Evolutionary conservation across 2,329 filamentous ascomycete species (phyloP), one percentile per base, ranked within the genome.

Genomic region (Microdochium paspali): DNA sequence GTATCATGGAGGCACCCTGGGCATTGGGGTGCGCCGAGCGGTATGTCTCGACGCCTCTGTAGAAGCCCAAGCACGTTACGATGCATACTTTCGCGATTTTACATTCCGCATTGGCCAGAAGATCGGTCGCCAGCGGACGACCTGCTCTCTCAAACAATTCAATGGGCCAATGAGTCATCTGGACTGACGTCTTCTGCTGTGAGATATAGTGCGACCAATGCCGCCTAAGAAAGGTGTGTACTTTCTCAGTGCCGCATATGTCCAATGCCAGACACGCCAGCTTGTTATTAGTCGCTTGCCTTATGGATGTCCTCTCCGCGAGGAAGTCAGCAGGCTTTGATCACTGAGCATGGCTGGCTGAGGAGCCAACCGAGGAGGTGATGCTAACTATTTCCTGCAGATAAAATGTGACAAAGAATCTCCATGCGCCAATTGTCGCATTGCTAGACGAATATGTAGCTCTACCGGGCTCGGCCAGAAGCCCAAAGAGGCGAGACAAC

Each of bases 381-480:
- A 4, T 20, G 10, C 6, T 40, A 15, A n/a, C 20, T 10, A 7
- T 7, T 4, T 24, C n/a, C 42, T 24, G 35, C 53, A 80, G 77
- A 77, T 80, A 48, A 74, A 75, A 44, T 80, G 77, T 56, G 75
- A 80, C 57, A 79, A 77, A 59, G 72, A 76, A 35, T 71, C 69
- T 51, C 77, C 77, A 24, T 80, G 77, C 58, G 74, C 76, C 46
- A 80, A 79, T 54, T 80, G 77, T 55, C 69, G 72, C 28, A 75
- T 69, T 23, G 73, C 75, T 24, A 72, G 71, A 51, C 67, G 76
- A 9, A 56, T 66, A 12, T 80, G 77, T 56, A 77, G 73, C 49
- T 79, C 74, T 4, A 77, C 74, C 0, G 76, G 76, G 3, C 63
- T 68, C 12, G 72, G 73, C 7, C 76, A 79, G 55, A 71, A 74